Percentiles rank a stretch among this genome's conserved stretches.
phyloP scores from a whole-genome alignment of 2,329 filamentous ascomycete genomes.

The Volutella citrinella region DNA sequence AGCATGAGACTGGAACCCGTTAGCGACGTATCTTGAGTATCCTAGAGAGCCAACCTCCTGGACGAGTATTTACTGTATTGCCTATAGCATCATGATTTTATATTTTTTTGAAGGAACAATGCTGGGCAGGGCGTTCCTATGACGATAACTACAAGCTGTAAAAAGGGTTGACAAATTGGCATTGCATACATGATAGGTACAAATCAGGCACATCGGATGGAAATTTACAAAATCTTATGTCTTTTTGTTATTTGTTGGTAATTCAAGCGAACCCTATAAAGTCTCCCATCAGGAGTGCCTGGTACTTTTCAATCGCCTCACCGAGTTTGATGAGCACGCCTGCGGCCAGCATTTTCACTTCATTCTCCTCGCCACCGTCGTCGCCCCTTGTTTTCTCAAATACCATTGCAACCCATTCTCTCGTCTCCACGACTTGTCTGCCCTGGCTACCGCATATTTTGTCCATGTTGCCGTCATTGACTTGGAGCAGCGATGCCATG shows the following conservation, averaged over 20 bases:
- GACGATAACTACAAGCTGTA: too few species aligned
- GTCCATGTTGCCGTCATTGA: slow-evolving; percentile 71
- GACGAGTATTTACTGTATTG: too few species aligned
- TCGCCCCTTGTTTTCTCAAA: slow-evolving; percentile 61
- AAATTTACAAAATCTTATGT: too few species aligned
- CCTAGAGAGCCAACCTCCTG: too few species aligned
- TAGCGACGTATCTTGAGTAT: slow-evolving; percentile 19
- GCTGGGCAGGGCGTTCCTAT: too few species aligned
- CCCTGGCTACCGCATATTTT: slow-evolving; percentile 72
- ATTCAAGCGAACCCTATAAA: slow-evolving; percentile 42
- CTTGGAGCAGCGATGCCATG: slow-evolving; percentile 75
- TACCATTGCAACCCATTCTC: slow-evolving; percentile 78
- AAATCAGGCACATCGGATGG: too few species aligned
- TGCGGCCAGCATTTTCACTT: slow-evolving; percentile 74
- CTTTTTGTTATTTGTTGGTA: too few species aligned
- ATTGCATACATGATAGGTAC: too few species aligned
- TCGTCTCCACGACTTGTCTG: slow-evolving; percentile 77
- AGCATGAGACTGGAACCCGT: slow-evolving; percentile 28
- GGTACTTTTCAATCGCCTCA: slow-evolving; percentile 80
- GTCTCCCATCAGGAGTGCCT: slow-evolving; percentile 72
- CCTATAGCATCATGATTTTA: too few species aligned
- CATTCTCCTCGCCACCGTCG: slow-evolving; percentile 66
- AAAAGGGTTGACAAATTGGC: too few species aligned
- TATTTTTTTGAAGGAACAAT: too few species aligned
- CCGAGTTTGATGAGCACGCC: slow-evolving; percentile 73